These are phyloP conservation scores for Neonectria coccinea DNA, from an alignment of 2,329 filamentous ascomycete species.

Conservation along the genomic window DNA sequence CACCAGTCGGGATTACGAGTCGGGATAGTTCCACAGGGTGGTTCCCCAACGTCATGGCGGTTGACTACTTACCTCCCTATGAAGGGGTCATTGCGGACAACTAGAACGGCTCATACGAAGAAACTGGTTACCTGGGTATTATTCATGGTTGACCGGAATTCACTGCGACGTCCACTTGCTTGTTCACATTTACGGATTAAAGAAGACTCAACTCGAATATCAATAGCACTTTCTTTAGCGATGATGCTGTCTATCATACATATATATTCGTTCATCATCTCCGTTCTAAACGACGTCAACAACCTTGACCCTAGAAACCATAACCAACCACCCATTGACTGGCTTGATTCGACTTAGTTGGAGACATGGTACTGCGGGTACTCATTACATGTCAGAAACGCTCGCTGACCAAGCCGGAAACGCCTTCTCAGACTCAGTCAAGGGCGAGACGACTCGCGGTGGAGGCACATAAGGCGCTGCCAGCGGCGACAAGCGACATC, in stretches of 20 bases:
- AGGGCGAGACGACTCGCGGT: neutral
- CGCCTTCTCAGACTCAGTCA: neutral
- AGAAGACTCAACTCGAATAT: neutral
- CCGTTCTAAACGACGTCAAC: neutral
- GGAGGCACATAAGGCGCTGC: neutral
- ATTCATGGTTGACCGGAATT: neutral
- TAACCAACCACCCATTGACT: neutral
- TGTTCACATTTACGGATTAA: neutral
- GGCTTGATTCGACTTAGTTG: neutral
- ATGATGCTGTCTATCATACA: neutral
- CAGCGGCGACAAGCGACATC: neutral
- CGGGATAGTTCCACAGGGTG: slow-evolving; percentile 16
- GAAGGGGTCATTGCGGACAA: neutral
- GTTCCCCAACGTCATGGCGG: neutral
- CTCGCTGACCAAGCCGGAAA: neutral
- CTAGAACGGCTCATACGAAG: neutral
- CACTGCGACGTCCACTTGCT: neutral
- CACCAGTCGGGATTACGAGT: neutral
- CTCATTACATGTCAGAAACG: slow-evolving; percentile 1
- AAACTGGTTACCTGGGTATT: too few relatives aligned
- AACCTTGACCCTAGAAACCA: neutral
- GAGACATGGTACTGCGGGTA: neutral
- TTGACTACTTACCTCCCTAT: neutral
- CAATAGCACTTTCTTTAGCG: neutral
- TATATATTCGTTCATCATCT: neutral